These are phyloP conservation scores for Fusarium nurragi DNA, from an alignment of 2,329 filamentous ascomycete species.

Conservation along the genomic window DNA sequence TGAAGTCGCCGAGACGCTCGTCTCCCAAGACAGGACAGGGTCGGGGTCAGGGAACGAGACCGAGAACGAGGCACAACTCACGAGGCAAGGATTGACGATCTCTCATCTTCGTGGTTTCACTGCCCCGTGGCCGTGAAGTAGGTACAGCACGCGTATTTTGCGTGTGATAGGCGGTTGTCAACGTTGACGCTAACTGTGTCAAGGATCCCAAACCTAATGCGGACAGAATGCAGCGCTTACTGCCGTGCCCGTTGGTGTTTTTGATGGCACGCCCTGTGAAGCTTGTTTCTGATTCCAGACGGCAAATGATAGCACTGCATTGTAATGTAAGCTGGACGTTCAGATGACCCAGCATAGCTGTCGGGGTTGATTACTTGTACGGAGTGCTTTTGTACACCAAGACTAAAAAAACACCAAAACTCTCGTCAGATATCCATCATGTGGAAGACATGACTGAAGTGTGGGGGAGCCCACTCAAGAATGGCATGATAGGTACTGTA, in stretches of 20 bases:
- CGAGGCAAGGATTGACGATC: slow-evolving; percentile 15
- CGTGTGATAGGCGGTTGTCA: slow-evolving; percentile 1
- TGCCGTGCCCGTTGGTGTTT: slow-evolving; percentile 5
- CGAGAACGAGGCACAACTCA: slow-evolving; percentile 27
- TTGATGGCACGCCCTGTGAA: slow-evolving; percentile 1
- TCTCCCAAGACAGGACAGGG: background rate
- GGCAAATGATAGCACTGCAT: background rate
- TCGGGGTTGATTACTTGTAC: slow-evolving; percentile 10
- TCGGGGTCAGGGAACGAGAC: slow-evolving; percentile 25
- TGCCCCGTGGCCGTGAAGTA: slow-evolving; percentile 10
- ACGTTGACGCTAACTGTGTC: background rate
- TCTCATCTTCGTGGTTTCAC: background rate
- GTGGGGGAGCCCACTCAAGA: slow-evolving; percentile 5
- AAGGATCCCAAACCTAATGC: slow-evolving; percentile 8
- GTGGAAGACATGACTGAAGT: slow-evolving; percentile 19
- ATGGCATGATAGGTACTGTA: background rate
- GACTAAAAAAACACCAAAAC: background rate
- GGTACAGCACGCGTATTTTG: slow-evolving; percentile 12
- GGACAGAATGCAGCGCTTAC: slow-evolving; percentile 16
- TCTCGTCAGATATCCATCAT: slow-evolving; percentile 7
- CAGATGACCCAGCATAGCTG: slow-evolving; percentile 10
- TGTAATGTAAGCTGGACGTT: slow-evolving; percentile 17
- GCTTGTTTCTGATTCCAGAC: slow-evolving; percentile 13
- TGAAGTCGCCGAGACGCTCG: slow-evolving; percentile 5
- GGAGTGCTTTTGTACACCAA: background rate